These are phyloP conservation scores for Trypethelium eluteriae DNA, from an alignment of 495 filamentous ascomycete species.

Conservation along the genomic window DNA sequence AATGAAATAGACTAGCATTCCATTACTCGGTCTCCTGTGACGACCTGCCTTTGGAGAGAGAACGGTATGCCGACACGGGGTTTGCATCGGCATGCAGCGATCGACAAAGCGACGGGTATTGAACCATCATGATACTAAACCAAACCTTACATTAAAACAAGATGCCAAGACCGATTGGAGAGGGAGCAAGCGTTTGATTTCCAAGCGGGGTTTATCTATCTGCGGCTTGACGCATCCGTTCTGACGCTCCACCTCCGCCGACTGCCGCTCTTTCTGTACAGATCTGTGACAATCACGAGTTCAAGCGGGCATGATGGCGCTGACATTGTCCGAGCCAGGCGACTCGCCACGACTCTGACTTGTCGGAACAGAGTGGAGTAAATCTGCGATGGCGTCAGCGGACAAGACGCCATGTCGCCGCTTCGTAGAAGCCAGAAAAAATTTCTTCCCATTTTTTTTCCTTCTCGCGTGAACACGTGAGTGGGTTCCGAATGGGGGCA, in stretches of 20 bases:
- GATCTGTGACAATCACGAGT: background rate
- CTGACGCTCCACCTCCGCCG: background rate
- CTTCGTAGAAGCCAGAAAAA: background rate
- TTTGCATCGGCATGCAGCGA: background rate
- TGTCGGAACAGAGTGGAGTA: background rate
- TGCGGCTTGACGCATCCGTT: background rate
- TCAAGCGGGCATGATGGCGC: background rate
- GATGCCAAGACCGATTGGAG: background rate
- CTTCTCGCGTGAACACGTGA: background rate
- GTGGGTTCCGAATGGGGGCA: background rate
- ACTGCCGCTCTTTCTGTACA: background rate
- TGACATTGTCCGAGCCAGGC: background rate
- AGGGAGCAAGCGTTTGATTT: background rate
- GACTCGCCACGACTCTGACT: background rate
- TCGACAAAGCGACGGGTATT: background rate
- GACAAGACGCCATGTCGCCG: too few relatives aligned
- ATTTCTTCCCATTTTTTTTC: background rate
- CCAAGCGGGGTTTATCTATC: conserved; percentile 5
- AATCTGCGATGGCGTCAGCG: background rate
- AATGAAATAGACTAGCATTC: conserved; percentile 2
- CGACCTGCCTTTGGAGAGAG: background rate
- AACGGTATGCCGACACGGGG: background rate
- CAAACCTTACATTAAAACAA: conserved; percentile 9
- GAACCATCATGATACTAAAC: background rate
- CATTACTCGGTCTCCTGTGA: conserved; percentile 3